A percentile compares a stretch with the other conserved stretches of the same genome.
Conservation (phyloP, 345 rosid species). For the Brassica napus region Da-Ae NC_063442.1:43857001-43857500, state of each 20-base stretch:
- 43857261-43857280: conserved; percentile 74
- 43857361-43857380: conserved; percentile 70
- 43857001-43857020: conserved; percentile 45
- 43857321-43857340: conserved; percentile 56
- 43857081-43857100: conserved; percentile 75
- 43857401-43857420: conserved; percentile 77
- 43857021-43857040: conserved; percentile 65
- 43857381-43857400: conserved; percentile 68
- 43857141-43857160: conserved; percentile 71
- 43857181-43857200: conserved; percentile 82
- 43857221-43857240: conserved; percentile 60
- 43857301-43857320: conserved; percentile 59
- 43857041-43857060: conserved; percentile 64
- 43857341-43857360: conserved; percentile 67
- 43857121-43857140: conserved; percentile 70
- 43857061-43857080: conserved; percentile 87
- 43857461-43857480: neutral
- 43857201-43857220: conserved; percentile 78
- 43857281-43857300: conserved; percentile 53
- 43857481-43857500: neutral
- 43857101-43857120: conserved; percentile 69
- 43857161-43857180: conserved; percentile 84
- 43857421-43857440: conserved; percentile 66
- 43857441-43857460: conserved; percentile 41
- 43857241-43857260: conserved; percentile 57